Conservation (phyloP, 1,284 basidiomycete species). For the Rhodotorula mucilaginosa region DNA sequence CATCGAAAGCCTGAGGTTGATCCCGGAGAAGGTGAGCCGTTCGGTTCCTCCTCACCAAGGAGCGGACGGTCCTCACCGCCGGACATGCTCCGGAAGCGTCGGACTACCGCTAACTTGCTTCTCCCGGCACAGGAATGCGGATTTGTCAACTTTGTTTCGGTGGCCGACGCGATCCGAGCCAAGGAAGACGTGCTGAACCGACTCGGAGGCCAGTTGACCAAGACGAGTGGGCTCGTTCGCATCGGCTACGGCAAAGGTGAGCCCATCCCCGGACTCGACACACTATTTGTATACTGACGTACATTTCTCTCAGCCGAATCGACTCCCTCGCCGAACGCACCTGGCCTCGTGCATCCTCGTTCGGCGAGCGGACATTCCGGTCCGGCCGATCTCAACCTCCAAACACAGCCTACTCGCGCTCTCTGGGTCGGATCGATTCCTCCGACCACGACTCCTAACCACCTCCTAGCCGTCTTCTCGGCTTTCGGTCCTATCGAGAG, state of each 20-base stretch:
- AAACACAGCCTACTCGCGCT: slow-evolving; percentile 77
- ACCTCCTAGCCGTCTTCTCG: slow-evolving; percentile 82
- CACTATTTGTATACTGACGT: slow-evolving; percentile 57
- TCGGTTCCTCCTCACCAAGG: background rate
- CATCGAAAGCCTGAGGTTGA: slow-evolving; percentile 86
- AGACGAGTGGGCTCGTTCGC: slow-evolving; percentile 87
- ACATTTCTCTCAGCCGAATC: slow-evolving; percentile 70
- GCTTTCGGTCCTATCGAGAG: slow-evolving; percentile 97
- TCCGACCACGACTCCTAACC: slow-evolving; percentile 84
- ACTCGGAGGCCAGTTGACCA: slow-evolving; percentile 78
- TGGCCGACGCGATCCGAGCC: slow-evolving; percentile 87
- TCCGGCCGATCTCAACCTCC: slow-evolving; percentile 30
- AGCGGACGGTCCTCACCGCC: background rate
- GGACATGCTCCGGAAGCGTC: background rate
- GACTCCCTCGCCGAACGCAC: slow-evolving; percentile 55
- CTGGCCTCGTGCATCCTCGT: slow-evolving; percentile 56
- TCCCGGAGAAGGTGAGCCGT: slow-evolving; percentile 83
- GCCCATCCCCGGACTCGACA: background rate
- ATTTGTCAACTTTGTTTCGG: slow-evolving; percentile 97
- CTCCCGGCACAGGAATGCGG: slow-evolving; percentile 73
- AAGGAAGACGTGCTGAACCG: slow-evolving; percentile 95
- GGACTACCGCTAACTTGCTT: background rate
- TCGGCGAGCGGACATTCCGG: slow-evolving; percentile 39
- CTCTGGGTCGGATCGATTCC: slow-evolving; percentile 96
- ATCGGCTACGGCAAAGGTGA: slow-evolving; percentile 93